Conservation (phyloP, 306 rosid genomes). For the Argentina anserina region DNA sequence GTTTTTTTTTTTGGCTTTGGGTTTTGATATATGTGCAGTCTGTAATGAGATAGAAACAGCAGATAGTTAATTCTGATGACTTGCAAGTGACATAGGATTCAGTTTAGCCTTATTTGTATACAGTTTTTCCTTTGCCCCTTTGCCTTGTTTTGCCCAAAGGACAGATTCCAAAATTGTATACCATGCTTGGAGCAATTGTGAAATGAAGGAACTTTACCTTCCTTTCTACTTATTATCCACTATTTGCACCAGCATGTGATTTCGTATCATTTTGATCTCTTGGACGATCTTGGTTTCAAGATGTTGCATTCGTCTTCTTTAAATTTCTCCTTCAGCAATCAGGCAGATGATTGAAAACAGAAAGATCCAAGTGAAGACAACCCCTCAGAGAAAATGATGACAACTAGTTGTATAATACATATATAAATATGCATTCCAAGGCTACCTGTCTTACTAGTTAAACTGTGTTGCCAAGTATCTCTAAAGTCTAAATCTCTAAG, state of each 20-base stretch:
- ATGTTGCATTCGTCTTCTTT: too few relatives aligned
- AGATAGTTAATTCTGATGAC: slow-evolving; percentile 16
- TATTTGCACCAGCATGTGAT: not conserved
- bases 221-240: not conserved
- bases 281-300: too few relatives aligned
- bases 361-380: too few relatives aligned
- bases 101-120: slow-evolving; percentile 23
- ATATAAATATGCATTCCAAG: too few relatives aligned
- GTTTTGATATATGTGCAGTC: slow-evolving; percentile 26
- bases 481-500: too few relatives aligned
- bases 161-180: slow-evolving; percentile 35
- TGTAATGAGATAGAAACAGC: slow-evolving; percentile 1
- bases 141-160: slow-evolving; percentile 19
- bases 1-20: slow-evolving; percentile 24
- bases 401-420: too few relatives aligned
- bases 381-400: too few relatives aligned
- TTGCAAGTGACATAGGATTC: slow-evolving; percentile 27
- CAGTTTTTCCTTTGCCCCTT: not conserved
- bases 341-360: too few relatives aligned
- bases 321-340: too few relatives aligned
- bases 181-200: slow-evolving; percentile 18
- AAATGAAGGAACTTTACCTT: slow-evolving; percentile 20
- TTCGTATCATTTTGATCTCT: too few relatives aligned
- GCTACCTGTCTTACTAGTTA: too few relatives aligned
- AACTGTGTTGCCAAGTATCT: too few relatives aligned